Base-by-base conservation (phyloP, 352 stramenopile genomes). In the Pelagophyceae sp. region DNA sequence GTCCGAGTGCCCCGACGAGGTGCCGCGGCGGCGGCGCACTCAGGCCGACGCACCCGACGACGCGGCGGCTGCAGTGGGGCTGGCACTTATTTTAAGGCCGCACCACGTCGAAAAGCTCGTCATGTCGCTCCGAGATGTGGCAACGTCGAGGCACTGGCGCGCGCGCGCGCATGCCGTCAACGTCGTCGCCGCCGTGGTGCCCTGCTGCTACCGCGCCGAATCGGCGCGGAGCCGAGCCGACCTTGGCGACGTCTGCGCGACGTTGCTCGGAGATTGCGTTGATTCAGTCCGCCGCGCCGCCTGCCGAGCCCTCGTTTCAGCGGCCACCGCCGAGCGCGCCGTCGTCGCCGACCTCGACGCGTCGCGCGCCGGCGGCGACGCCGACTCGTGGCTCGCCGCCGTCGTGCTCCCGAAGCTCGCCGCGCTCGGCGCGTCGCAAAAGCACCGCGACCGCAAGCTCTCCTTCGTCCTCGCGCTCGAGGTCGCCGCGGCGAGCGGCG, bases 131-230 rank as follows among this genome's bases (percentile, higher is more conserved):
- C 83, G 83, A 11, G 85, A 89, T 51, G 81, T 91, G 67, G 82
- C 81, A 25, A 86, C 85, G 50, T 90, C 84, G 72, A 77, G 77
- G 15, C 82, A 91, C 76, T 91, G 87, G 87, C 80, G 87, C 61
- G 85, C 90, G 0, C 76, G 87, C 61, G 83, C 88, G 77, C 85
- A 80, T 77, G 87, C 87, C 29, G 87, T 90, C n/a, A 85, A 89
- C 83, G 89, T 90, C 72, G 86, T 90, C 64, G 85, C 87, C 19
- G 84, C 86, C 38, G 78, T 91, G 35, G 81, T 90, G 29, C 85
- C 85, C 29, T 89, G 84, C 40, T 50, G 35, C 38, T n/a, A n/a
- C 45, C 11, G 45, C 11, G 45, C 45, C 45, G 45, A 11, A 11
- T 54, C 45, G 23, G 58, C 23, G 23, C 17, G 1, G 29, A 29